Evolutionary conservation across 1,284 basidiomycete genomes (phyloP).

Genomic region (Paramarasmius palmivorus): DNA sequence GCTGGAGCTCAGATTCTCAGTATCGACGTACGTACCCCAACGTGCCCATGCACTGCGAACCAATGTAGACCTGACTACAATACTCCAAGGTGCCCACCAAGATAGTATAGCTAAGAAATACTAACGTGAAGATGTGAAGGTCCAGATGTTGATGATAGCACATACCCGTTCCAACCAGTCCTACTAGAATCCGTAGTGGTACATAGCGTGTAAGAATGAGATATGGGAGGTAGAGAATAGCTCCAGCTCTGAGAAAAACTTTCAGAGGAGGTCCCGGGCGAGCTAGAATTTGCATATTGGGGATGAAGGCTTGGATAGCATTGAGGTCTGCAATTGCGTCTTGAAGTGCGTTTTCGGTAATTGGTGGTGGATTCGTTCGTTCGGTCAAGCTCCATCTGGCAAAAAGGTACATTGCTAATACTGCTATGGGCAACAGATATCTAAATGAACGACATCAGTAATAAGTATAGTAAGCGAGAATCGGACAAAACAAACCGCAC

Average conservation of each 20-base stretch:
- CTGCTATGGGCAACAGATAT: conserved; percentile 43
- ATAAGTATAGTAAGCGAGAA: conserved; percentile 4
- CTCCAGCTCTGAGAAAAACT: conserved; percentile 46
- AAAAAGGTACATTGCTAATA: conserved; percentile 34
- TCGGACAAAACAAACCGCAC: conserved; percentile 53
- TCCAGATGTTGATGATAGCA: neutral
- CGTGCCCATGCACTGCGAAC: conserved; percentile 69
- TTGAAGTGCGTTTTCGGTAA: conserved; percentile 68
- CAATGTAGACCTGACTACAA: conserved; percentile 51
- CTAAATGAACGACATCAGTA: conserved; percentile 28
- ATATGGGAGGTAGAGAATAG: conserved; percentile 60
- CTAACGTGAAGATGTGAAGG: neutral
- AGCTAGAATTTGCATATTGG: conserved; percentile 27
- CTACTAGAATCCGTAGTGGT: conserved; percentile 60
- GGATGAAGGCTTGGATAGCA: conserved; percentile 53
- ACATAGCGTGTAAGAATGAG: conserved; percentile 55
- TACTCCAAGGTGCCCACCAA: conserved; percentile 67
- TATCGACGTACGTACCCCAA: conserved; percentile 32
- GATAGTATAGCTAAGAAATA: conserved; percentile 42
- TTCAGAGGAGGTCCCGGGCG: conserved; percentile 27
- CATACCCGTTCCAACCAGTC: conserved; percentile 49
- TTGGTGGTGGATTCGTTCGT: conserved; percentile 29
- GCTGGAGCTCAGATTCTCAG: too few species aligned
- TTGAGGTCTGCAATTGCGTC: conserved; percentile 55
- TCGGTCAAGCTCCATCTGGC: conserved; percentile 29